Percentiles rank a stretch among this genome's conserved stretches.
phyloP scores from a whole-genome alignment of 1,139 yeast genomes.

The Arxiozyma heterogenica region DNA sequence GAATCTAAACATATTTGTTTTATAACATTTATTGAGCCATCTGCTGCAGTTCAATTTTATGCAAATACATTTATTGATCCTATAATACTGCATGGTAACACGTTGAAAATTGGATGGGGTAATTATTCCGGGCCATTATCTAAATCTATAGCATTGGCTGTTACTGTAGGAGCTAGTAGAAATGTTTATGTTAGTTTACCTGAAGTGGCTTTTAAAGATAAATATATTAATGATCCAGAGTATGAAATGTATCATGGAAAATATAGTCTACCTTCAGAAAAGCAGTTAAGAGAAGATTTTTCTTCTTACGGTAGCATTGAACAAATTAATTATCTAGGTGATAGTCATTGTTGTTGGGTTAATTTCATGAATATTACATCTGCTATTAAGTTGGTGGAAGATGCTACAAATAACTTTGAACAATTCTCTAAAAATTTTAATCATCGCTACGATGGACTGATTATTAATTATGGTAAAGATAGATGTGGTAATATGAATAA shows the following conservation, averaged over 20 bases:
- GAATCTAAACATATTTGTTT: constrained; percentile 78
- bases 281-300: constrained; percentile 58
- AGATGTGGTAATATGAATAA: constrained; percentile 64
- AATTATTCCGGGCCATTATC: constrained; percentile 72
- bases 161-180: constrained; percentile 74
- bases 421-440: constrained; percentile 35
- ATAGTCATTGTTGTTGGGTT: constrained; percentile 71
- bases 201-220: constrained; percentile 32
- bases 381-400: constrained; percentile 71
- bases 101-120: constrained; percentile 80
- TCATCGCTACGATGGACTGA: constrained; percentile 45
- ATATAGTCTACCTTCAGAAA: constrained; percentile 35
- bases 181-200: constrained; percentile 67
- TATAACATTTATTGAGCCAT: constrained; percentile 68
- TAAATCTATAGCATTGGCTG: constrained; percentile 65
- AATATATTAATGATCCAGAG: constrained; percentile 26
- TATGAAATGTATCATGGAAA: constrained; percentile 21
- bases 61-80: constrained; percentile 74
- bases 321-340: constrained; percentile 66
- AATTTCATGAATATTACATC: constrained; percentile 68
- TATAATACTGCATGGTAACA: constrained; percentile 62
- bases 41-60: constrained; percentile 74
- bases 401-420: constrained; percentile 32
- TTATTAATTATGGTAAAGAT: constrained; percentile 71
- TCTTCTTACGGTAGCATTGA: constrained; percentile 69